Evolutionary conservation across 768 basidiomycete genomes (phyloP).

Genomic region (Suillus luteus): DNA sequence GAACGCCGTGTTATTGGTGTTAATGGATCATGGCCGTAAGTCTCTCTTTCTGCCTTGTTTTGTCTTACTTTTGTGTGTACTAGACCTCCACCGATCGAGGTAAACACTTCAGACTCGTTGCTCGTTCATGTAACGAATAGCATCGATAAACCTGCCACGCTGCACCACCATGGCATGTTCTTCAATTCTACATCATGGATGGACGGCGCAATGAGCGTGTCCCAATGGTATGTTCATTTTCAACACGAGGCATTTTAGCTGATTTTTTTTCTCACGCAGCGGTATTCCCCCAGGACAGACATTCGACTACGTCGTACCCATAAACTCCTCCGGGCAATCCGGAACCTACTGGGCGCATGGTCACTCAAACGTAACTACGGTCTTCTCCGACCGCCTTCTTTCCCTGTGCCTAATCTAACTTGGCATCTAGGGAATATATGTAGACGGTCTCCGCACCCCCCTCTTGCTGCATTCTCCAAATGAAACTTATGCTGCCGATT

Average conservation of each 20-base stretch:
- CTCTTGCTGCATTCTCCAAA: slow-evolving; percentile 70
- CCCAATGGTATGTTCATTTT: slow-evolving; percentile 67
- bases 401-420: neutral
- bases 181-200: slow-evolving; percentile 87
- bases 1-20: slow-evolving; percentile 82
- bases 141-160: slow-evolving; percentile 61
- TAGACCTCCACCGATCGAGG: slow-evolving; percentile 77
- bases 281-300: slow-evolving; percentile 75
- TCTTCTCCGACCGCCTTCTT: neutral
- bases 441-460: slow-evolving; percentile 90
- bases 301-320: slow-evolving; percentile 75
- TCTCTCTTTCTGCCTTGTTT: slow-evolving; percentile 12
- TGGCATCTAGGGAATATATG: slow-evolving; percentile 72
- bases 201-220: slow-evolving; percentile 83
- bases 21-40: slow-evolving; percentile 94
- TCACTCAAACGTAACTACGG: slow-evolving; percentile 48
- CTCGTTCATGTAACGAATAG: slow-evolving; percentile 78
- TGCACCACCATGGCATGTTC: slow-evolving; percentile 96
- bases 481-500: slow-evolving; percentile 55
- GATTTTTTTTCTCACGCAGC: slow-evolving; percentile 37
- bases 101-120: slow-evolving; percentile 70
- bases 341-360: slow-evolving; percentile 85
- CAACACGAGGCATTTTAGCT: neutral
- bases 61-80: too few relatives aligned
- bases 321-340: slow-evolving; percentile 67